Percentiles rank a stretch among this genome's conserved stretches.
phyloP scores from a whole-genome alignment of 352 stramenopile genomes.

The Phytophthora gonapodyides region DNA sequence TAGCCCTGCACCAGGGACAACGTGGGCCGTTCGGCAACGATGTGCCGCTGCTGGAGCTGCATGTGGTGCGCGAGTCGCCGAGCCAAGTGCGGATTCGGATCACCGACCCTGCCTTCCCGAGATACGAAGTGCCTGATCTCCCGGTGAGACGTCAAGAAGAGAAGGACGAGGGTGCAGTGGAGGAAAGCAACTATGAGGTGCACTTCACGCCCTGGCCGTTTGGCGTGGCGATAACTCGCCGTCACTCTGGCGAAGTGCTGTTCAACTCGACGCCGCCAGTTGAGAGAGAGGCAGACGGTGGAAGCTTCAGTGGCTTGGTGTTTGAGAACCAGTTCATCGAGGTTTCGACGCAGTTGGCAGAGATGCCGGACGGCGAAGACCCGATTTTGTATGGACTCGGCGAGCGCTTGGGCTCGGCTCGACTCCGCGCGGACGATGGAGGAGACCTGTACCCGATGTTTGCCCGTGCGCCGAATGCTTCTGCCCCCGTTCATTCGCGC shows the following conservation, averaged over 20 bases:
- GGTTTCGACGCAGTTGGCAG: conserved; percentile 68
- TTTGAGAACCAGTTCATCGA: conserved; percentile 91
- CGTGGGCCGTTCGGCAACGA: conserved; percentile 83
- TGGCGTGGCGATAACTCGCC: conserved; percentile 67
- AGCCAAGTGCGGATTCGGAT: conserved; percentile 75
- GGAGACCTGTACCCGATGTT: conserved; percentile 82
- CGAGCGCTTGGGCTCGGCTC: conserved; percentile 56
- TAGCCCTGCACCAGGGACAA: conserved; percentile 49
- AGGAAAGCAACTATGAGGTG: conserved; percentile 44
- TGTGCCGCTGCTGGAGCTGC: conserved; percentile 58
- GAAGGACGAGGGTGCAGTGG: not conserved
- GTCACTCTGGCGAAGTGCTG: conserved; percentile 59
- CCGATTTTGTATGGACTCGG: conserved; percentile 76
- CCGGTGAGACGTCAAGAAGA: conserved; percentile 18
- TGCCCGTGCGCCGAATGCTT: conserved; percentile 33
- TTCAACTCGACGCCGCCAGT: conserved; percentile 84
- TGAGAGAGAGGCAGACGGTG: conserved; percentile 26
- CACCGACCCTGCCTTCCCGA: conserved; percentile 70
- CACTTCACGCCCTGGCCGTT: conserved; percentile 74
- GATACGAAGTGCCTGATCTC: conserved; percentile 74
- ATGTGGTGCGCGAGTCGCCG: conserved; percentile 59
- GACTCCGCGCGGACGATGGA: conserved; percentile 42
- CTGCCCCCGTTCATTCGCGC: conserved; percentile 26
- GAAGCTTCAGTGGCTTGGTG: conserved; percentile 64
- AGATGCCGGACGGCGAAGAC: conserved; percentile 24